Evolutionary conservation across 306 rosid genomes (phyloP).

Genomic region (Geum urbanum): DNA sequence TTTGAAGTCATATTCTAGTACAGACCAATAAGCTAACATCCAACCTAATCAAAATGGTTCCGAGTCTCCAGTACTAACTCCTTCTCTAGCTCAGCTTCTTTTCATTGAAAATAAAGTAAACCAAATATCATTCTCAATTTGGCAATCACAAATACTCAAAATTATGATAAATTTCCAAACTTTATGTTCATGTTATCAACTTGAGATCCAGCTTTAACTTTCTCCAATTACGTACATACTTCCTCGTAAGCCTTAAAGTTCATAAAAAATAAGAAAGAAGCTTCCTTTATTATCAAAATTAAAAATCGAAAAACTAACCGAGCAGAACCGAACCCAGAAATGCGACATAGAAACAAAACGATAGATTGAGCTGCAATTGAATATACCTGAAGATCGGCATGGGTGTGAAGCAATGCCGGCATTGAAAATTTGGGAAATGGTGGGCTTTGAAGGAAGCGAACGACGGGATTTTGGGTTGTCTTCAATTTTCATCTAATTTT

Average conservation of each 20-base stretch:
- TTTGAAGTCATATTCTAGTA: background rate
- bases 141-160: background rate
- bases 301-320: background rate
- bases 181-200: background rate
- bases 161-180: background rate
- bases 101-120: too few relatives aligned
- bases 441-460: conserved; percentile 4
- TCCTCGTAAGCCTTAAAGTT: background rate
- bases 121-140: background rate
- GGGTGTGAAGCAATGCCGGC: conserved; percentile 16
- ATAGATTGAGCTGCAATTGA: conserved; percentile 2
- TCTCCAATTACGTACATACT: background rate
- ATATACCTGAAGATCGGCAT: conserved; percentile 23
- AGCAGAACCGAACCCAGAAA: background rate
- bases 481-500: background rate
- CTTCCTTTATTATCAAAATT: background rate
- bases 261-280: background rate
- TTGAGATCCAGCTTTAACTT: background rate
- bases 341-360: background rate
- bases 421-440: background rate
- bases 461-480: background rate
- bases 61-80: background rate
- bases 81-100: too few relatives aligned
- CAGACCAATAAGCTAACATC: background rate
- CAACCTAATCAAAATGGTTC: background rate